A percentile compares a stretch with the other conserved stretches of the same genome.
Conservation (phyloP, 2,329 filamentous ascomycete genomes). For the Dothidotthia symphoricarpi region DNA sequence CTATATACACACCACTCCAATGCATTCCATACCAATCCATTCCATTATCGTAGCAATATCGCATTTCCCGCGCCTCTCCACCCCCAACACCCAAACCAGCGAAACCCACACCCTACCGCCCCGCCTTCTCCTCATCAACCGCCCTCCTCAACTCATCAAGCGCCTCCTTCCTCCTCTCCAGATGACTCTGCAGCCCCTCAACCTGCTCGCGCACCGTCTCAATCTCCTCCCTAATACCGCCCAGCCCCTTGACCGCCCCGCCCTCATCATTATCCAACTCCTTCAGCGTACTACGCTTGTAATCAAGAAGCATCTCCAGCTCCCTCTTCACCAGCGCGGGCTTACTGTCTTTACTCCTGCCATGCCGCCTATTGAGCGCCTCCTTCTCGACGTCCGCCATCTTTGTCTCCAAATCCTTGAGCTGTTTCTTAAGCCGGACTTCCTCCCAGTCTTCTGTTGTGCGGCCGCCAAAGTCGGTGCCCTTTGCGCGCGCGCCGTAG, state of each 20-base stretch:
- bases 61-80: too few species aligned
- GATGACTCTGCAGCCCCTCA: slow-evolving; percentile 80
- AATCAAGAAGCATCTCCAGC: slow-evolving; percentile 89
- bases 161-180: slow-evolving; percentile 71
- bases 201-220: slow-evolving; percentile 91
- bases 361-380: slow-evolving; percentile 57
- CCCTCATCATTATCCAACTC: slow-evolving; percentile 71
- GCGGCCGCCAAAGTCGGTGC: slow-evolving; percentile 86
- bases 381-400: slow-evolving; percentile 77
- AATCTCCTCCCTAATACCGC: slow-evolving; percentile 80
- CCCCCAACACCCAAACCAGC: too few species aligned
- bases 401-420: slow-evolving; percentile 84
- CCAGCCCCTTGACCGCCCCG: slow-evolving; percentile 63
- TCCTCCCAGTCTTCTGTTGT: slow-evolving; percentile 96
- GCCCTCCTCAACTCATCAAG: slow-evolving; percentile 75
- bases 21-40: too few species aligned
- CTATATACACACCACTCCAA: too few species aligned
- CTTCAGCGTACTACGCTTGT: slow-evolving; percentile 78
- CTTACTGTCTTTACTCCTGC: slow-evolving; percentile 67
- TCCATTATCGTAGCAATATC: too few species aligned
- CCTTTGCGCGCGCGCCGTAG: slow-evolving; percentile 66
- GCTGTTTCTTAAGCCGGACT: slow-evolving; percentile 87
- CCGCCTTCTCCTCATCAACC: slow-evolving; percentile 79
- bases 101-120: not conserved
- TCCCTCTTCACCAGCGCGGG: slow-evolving; percentile 92